Conservation (phyloP, 2,329 filamentous ascomycete genomes). For the Colletotrichum horii region DNA sequence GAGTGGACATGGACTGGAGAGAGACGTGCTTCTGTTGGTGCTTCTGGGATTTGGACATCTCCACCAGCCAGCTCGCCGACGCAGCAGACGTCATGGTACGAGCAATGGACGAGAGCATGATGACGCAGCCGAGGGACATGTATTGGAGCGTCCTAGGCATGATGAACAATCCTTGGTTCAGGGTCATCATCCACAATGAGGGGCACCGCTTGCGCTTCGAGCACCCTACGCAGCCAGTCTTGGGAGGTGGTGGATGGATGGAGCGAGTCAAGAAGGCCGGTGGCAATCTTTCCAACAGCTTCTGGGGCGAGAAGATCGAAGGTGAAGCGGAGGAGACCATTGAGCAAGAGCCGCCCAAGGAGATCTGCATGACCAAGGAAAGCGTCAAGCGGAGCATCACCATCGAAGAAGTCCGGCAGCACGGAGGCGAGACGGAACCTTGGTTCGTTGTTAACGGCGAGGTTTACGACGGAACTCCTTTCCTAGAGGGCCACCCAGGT, state of each 20-base stretch:
- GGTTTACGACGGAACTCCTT: conserved; percentile 85
- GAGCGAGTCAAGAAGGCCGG: conserved; percentile 84
- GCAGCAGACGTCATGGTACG: conserved; percentile 80
- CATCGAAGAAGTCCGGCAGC: conserved; percentile 73
- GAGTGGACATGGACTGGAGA: conserved; percentile 80
- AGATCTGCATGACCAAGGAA: conserved; percentile 80
- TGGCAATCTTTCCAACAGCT: conserved; percentile 79
- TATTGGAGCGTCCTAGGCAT: conserved; percentile 95
- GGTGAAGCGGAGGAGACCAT: conserved; percentile 50
- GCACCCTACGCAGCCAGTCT: conserved; percentile 82
- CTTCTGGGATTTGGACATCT: conserved; percentile 81
- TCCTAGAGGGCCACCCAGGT: conserved; percentile 83
- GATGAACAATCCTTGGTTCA: conserved; percentile 98
- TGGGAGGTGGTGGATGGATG: conserved; percentile 90
- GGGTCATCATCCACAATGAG: conserved; percentile 77
- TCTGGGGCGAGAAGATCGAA: conserved; percentile 78
- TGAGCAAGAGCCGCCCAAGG: conserved; percentile 58
- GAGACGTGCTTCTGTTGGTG: conserved; percentile 91
- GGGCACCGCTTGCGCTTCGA: conserved; percentile 72
- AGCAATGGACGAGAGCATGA: conserved; percentile 90
- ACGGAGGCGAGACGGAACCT: conserved; percentile 68
- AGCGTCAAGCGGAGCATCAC: conserved; percentile 67
- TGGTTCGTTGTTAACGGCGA: conserved; percentile 92
- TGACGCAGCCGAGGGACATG: conserved; percentile 88
- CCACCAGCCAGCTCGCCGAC: conserved; percentile 62